These are phyloP conservation scores for Alternaria dauci DNA, from an alignment of 2,329 filamentous ascomycete species.

Conservation along the genomic window DNA sequence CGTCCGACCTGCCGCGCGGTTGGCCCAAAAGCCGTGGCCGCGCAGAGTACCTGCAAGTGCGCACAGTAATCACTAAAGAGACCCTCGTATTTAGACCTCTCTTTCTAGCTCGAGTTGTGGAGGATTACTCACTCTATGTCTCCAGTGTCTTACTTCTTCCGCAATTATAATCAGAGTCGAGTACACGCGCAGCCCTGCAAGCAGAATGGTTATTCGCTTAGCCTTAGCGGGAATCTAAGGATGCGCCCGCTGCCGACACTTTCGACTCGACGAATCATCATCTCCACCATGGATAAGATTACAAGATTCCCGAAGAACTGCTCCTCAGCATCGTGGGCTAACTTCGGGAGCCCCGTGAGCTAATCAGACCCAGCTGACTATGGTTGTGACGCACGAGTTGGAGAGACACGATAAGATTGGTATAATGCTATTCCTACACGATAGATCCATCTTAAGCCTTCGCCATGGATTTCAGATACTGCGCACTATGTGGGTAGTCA, in stretches of 20 bases:
- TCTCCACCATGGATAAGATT: not conserved
- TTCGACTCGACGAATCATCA: not conserved
- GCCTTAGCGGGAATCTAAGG: not conserved
- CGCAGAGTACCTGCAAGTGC: not conserved
- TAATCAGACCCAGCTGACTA: not conserved
- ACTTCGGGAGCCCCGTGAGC: not conserved
- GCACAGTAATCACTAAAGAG: not conserved
- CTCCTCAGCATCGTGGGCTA: not conserved
- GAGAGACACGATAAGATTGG: not conserved
- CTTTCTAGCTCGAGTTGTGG: not conserved
- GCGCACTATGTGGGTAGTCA: conserved; percentile 21
- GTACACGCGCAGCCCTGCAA: not conserved
- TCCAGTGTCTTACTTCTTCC: not conserved
- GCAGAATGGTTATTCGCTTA: not conserved
- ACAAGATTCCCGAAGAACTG: not conserved
- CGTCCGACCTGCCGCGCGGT: not conserved
- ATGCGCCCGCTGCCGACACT: not conserved
- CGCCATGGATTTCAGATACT: conserved; percentile 10
- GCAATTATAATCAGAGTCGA: not conserved
- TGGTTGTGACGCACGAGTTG: not conserved
- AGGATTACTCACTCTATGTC: not conserved
- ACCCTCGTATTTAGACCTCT: not conserved
- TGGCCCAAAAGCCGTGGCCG: not conserved
- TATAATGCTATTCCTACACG: not conserved
- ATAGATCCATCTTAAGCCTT: not conserved